Percentiles rank a stretch among this genome's conserved stretches.
Evolutionary conservation across 202 grass and related monocot genomes (phyloP).

Genomic region (Dendrocalamus latiflorus): DNA sequence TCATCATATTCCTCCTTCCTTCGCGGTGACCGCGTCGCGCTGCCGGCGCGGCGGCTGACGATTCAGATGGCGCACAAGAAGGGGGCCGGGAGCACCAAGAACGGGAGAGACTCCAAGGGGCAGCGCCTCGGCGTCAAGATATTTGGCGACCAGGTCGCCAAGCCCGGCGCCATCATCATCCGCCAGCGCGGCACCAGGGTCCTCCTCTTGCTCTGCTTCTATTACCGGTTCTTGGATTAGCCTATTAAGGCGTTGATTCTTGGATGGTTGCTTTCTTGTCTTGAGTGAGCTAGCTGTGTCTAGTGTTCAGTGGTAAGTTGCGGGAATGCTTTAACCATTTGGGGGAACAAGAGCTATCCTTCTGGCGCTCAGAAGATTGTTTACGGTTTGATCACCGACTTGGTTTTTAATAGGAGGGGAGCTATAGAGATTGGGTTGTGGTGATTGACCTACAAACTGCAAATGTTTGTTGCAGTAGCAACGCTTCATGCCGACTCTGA

Average conservation of each 20-base stretch:
- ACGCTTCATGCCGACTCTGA: neutral
- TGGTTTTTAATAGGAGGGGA: neutral
- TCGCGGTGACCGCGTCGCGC: constrained; percentile 15
- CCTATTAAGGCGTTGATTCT: neutral
- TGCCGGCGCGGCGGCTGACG: constrained; percentile 53
- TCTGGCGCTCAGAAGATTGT: neutral
- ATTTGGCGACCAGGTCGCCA: constrained; percentile 85
- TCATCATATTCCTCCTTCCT: constrained; percentile 33
- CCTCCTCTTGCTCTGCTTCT: neutral
- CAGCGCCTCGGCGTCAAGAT: constrained; percentile 95
- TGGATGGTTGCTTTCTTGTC: neutral
- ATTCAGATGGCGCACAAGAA: constrained; percentile 97
- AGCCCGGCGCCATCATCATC: constrained; percentile 93
- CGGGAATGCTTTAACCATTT: neutral
- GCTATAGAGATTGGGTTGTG: neutral
- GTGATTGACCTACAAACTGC: neutral
- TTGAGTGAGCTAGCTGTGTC: neutral
- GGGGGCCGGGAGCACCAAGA: constrained; percentile 94
- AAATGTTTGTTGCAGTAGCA: neutral
- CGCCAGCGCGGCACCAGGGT: constrained; percentile 98
- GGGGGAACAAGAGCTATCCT: neutral
- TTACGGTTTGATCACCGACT: neutral
- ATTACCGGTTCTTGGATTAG: neutral
- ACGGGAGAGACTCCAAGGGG: constrained; percentile 79
- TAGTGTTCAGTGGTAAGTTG: neutral